Evolutionary conservation across 495 filamentous ascomycete species (phyloP).

Genomic region (Annulohypoxylon stygium): DNA sequence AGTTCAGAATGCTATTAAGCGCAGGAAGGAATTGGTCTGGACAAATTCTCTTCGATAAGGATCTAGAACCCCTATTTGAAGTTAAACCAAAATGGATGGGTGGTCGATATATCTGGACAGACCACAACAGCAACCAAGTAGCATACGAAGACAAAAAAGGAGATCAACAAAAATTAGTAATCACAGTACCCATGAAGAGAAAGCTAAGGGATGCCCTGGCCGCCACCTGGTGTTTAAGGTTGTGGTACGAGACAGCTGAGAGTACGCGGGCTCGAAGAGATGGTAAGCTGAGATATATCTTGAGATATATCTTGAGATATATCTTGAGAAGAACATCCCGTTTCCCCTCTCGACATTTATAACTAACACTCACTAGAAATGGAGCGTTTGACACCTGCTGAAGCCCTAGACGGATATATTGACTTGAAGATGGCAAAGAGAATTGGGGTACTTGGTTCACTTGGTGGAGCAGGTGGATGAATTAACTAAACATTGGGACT

Average conservation of each 20-base stretch:
- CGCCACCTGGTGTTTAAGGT: slow-evolving; percentile 18
- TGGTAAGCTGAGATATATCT: not conserved
- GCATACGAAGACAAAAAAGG: slow-evolving; percentile 16
- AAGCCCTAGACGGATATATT: not conserved
- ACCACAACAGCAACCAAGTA: not conserved
- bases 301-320: not conserved
- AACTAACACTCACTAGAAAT: slow-evolving; percentile 6
- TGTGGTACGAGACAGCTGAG: slow-evolving; percentile 28
- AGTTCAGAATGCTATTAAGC: slow-evolving; percentile 8
- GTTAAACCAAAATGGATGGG: slow-evolving; percentile 23
- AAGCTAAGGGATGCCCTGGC: slow-evolving; percentile 15
- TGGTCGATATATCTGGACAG: slow-evolving; percentile 16
- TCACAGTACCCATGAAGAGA: slow-evolving; percentile 7
- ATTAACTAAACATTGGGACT: not conserved
- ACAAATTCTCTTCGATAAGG: not conserved
- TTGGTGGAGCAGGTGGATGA: slow-evolving; percentile 6
- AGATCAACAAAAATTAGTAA: not conserved
- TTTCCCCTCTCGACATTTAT: not conserved
- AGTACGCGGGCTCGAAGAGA: slow-evolving; percentile 15
- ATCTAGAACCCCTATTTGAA: slow-evolving; percentile 9
- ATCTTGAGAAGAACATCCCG: too few species aligned
- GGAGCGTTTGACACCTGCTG: slow-evolving; percentile 16
- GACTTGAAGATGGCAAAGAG: slow-evolving; percentile 12
- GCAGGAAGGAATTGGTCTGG: slow-evolving; percentile 3
- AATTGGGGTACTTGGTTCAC: slow-evolving; percentile 11